Evolutionary conservation across 1,284 basidiomycete species (phyloP).

Genomic region (Fomitopsis betulina): DNA sequence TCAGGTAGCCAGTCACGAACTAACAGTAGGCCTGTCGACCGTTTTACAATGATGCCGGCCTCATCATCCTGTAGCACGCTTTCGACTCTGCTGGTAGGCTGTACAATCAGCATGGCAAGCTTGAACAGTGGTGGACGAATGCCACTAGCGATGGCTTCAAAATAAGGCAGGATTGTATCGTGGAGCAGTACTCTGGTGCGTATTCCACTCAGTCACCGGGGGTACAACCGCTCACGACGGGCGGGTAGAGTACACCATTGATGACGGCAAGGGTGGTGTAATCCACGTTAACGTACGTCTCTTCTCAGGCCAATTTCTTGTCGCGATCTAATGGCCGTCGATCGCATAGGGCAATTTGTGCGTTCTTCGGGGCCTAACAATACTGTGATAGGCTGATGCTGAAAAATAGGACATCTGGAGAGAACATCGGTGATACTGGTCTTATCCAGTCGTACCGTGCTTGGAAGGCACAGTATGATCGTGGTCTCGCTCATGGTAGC

Average conservation of each 20-base stretch:
- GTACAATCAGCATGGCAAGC: conserved; percentile 77
- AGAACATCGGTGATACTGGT: conserved; percentile 87
- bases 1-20: conserved; percentile 84
- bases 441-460: conserved; percentile 85
- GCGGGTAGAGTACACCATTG: conserved; percentile 66
- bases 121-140: conserved; percentile 88
- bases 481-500: conserved; percentile 48
- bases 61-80: conserved; percentile 57
- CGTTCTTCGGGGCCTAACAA: conserved; percentile 20
- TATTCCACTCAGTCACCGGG: conserved; percentile 1
- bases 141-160: conserved; percentile 83
- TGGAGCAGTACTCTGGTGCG: conserved; percentile 80
- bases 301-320: background rate
- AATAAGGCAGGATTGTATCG: conserved; percentile 81
- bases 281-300: conserved; percentile 80
- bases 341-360: conserved; percentile 63
- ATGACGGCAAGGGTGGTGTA: conserved; percentile 80
- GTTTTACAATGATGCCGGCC: background rate
- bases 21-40: conserved; percentile 51
- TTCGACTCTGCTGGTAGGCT: conserved; percentile 89
- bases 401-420: conserved; percentile 65
- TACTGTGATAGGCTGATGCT: conserved; percentile 2
- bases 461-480: conserved; percentile 71
- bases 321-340: background rate
- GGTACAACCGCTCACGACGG: background rate